Evolutionary conservation across 148 eudicot species (phyloP).

Genomic region (Vaccinium macrocarpon): DNA sequence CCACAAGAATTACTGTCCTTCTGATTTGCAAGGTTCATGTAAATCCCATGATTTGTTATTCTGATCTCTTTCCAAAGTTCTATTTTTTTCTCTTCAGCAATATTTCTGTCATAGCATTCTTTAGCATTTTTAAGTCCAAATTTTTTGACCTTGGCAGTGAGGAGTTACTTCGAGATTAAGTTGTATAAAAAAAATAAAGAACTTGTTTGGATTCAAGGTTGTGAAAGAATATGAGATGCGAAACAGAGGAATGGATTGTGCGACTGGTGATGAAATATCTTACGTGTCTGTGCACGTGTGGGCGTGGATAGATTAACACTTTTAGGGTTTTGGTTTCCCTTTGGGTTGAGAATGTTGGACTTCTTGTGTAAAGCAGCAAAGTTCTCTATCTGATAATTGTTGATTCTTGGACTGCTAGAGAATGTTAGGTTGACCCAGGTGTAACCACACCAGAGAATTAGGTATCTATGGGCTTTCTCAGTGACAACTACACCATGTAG

Average conservation of each 20-base stretch:
- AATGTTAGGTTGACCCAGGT: background rate
- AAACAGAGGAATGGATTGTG: background rate
- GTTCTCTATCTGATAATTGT: no score
- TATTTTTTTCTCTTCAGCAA: background rate
- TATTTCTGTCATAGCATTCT: background rate
- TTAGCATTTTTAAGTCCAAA: background rate
- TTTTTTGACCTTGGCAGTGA: background rate
- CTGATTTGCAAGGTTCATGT: background rate
- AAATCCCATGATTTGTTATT: background rate
- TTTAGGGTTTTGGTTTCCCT: no score
- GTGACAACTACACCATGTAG: background rate
- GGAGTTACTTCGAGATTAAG: conserved; percentile 2
- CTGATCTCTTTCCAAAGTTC: background rate
- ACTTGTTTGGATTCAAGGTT: background rate
- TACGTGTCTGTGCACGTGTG: background rate
- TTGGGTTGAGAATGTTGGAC: no score
- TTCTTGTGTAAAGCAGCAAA: background rate
- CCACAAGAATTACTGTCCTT: background rate
- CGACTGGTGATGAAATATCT: background rate
- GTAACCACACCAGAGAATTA: background rate
- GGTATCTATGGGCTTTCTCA: background rate
- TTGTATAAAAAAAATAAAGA: background rate
- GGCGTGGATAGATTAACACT: background rate
- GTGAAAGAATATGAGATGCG: background rate
- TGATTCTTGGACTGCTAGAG: background rate